Conservation (phyloP, 2,329 filamentous ascomycete genomes). For the Coleophoma crateriformis region DNA sequence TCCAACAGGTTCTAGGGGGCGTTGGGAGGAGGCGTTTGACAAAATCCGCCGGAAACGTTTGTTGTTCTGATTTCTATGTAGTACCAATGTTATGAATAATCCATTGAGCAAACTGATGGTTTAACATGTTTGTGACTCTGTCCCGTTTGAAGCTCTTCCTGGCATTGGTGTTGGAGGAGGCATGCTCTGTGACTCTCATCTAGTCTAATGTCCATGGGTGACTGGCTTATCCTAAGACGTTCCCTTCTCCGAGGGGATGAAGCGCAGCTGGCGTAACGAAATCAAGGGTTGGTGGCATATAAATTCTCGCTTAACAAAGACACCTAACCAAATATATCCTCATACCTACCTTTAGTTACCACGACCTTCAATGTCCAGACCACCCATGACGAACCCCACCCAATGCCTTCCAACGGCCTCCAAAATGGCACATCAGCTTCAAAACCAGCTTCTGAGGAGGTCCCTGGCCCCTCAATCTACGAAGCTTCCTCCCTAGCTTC, state of each 20-base stretch:
- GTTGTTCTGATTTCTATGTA: no score
- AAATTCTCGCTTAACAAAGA: slow-evolving; percentile 1
- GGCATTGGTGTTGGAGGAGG: no score
- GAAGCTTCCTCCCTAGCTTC: slow-evolving; percentile 71
- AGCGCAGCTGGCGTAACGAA: background rate
- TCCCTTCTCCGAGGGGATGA: background rate
- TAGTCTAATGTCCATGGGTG: no score
- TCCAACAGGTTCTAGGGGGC: no score
- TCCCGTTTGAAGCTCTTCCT: no score
- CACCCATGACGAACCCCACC: slow-evolving; percentile 24
- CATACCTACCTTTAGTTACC: background rate
- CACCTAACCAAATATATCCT: slow-evolving; percentile 2
- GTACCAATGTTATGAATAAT: no score
- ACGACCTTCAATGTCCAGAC: background rate
- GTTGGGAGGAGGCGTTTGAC: no score
- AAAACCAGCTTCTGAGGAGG: slow-evolving; percentile 7
- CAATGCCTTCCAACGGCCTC: slow-evolving; percentile 29
- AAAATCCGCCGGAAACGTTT: no score
- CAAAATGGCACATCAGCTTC: slow-evolving; percentile 22
- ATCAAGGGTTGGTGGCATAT: background rate
- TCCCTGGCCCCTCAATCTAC: slow-evolving; percentile 40
- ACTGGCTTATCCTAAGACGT: no score
- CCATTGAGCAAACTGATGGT: no score
- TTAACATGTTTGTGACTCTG: no score
- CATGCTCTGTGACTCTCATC: no score